Percentiles rank a stretch among this genome's conserved stretches.
Evolutionary conservation across 2,329 filamentous ascomycete genomes (phyloP).

Genomic region (Leptodontidium sp.): DNA sequence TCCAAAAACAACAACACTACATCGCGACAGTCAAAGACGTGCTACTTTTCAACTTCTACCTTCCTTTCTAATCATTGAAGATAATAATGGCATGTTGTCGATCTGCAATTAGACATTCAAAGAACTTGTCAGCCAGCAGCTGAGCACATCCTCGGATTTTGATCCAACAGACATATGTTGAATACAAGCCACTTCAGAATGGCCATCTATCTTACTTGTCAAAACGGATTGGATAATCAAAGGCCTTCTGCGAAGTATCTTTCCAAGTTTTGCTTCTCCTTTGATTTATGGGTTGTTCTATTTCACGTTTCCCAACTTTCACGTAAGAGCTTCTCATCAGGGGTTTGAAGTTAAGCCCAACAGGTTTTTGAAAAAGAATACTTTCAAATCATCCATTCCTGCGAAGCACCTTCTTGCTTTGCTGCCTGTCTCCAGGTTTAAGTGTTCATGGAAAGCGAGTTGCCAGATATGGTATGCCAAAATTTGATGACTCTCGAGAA

Average conservation of each 20-base stretch:
- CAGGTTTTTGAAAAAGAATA: not conserved
- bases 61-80: not conserved
- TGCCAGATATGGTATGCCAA: not conserved
- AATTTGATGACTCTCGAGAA: not conserved
- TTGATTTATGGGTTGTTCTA: not conserved
- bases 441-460: not conserved
- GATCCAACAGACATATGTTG: too few species aligned
- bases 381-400: not conserved
- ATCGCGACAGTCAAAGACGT: not conserved
- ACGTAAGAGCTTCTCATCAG: not conserved
- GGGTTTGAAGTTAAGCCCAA: not conserved
- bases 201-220: too few species aligned
- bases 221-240: too few species aligned
- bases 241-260: too few species aligned
- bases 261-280: not conserved
- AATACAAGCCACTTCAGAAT: too few species aligned
- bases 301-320: not conserved
- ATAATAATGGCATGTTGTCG: too few species aligned
- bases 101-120: too few species aligned
- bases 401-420: not conserved
- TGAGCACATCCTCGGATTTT: too few species aligned
- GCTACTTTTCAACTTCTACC: not conserved
- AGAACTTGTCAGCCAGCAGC: too few species aligned
- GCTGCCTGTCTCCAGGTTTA: not conserved
- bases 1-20: not conserved